These are phyloP conservation scores for Amoebophrya sp. DNA, from an alignment of 169 alveolate genomes.

Conservation along the genomic window DNA sequence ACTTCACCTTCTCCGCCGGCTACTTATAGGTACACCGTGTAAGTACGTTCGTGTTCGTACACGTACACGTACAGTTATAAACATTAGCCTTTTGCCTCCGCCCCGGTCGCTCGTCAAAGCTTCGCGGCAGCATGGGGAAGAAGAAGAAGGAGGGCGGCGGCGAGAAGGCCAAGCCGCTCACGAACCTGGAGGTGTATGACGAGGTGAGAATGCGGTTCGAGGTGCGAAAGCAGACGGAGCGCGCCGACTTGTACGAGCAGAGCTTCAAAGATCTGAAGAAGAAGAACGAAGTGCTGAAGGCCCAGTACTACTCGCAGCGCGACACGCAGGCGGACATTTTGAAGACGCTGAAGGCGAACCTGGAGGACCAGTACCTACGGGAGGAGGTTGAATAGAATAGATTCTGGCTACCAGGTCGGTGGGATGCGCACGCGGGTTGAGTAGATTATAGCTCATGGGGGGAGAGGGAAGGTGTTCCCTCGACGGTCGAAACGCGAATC, in stretches of 20 bases:
- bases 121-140: neutral
- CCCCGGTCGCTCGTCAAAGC: no score
- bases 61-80: no score
- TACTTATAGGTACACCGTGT: no score
- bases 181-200: neutral
- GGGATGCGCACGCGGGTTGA: no score
- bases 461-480: no score
- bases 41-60: no score
- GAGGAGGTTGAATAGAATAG: no score
- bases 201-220: neutral
- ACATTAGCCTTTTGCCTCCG: no score
- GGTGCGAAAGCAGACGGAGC: neutral
- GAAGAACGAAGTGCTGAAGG: neutral
- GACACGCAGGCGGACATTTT: neutral
- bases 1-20: no score
- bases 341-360: neutral
- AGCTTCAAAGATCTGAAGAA: neutral
- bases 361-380: neutral
- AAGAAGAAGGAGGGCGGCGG: neutral
- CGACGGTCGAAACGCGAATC: no score
- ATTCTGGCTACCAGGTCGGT: no score
- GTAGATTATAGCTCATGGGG: no score
- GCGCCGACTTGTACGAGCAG: neutral
- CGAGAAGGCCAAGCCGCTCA: neutral
- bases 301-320: neutral